Evolutionary conservation across 306 rosid species (phyloP), one percentile per base, ranked within the genome.

Genomic region (Vigna hirtella): DNA sequence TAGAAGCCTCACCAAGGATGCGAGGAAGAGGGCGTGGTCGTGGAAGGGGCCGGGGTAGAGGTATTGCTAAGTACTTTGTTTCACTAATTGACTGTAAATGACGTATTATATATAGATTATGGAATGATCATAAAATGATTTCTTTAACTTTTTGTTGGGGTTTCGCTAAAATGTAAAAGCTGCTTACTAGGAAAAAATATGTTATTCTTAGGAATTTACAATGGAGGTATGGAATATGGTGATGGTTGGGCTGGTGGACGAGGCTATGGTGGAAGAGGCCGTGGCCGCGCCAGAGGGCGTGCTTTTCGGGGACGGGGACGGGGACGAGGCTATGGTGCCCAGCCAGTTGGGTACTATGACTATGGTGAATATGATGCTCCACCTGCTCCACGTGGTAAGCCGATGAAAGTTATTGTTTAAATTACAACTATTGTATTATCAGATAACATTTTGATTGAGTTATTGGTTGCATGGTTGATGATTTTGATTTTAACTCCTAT

Each of bases 11-110:
- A 0, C 97, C 91, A 63, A 80, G 89, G 81, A 74, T 85, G 57
- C 86, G 86, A 36, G 93, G 92, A 77, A 85, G 96, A 85, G 90
- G 89, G 73, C 88, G 87, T 42, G 90, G 93, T 67, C 88, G 93
- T 73, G 95, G 95, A 83, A 83, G 97, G 86, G 91, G 93, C 42
- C 83, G 93, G 80, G 91, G 88, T 65, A 85, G 91, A 90, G 91
- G 92, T 91, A 87, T 73, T 26, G 28, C 28, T 26, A 2, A 26
- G 28, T 26, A 50, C 78, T 75, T 66, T 72, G 57, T 83, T 49
- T 32, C 26, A 32, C 61, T n/a, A 67, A 38, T 76, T 85, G 26
- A n/a, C 40, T 64, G 40, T 32, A 26, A 26, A 26, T 26, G 28
- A 26, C 28, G 28, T 26, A 26, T 26, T 26, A 26, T 24, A 24